Conservation (phyloP, 768 basidiomycete species). For the Agaricus sinodeliciosus region DNA sequence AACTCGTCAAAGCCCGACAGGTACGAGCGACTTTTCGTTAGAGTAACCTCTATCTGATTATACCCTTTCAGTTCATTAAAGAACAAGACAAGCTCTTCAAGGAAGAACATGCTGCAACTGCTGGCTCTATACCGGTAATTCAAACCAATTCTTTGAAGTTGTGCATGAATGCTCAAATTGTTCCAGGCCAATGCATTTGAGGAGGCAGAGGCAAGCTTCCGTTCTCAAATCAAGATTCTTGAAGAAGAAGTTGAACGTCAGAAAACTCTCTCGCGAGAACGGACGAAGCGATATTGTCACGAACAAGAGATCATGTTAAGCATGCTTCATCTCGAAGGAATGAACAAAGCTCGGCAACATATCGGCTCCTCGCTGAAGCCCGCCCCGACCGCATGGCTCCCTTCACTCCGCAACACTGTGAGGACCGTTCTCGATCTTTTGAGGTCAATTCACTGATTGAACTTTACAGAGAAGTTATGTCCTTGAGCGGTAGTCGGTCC, state of each 20-base stretch:
- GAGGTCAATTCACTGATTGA: not conserved
- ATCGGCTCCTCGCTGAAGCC: slow-evolving; percentile 46
- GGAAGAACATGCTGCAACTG: slow-evolving; percentile 64
- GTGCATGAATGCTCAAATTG: not conserved
- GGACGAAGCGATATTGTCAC: slow-evolving; percentile 52
- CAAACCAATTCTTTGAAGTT: not conserved
- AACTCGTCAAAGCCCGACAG: slow-evolving; percentile 72
- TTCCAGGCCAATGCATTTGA: slow-evolving; percentile 47
- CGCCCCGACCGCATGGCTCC: slow-evolving; percentile 53
- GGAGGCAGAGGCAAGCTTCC: slow-evolving; percentile 63
- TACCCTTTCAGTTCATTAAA: slow-evolving; percentile 69
- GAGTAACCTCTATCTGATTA: not conserved
- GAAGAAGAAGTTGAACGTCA: slow-evolving; percentile 56
- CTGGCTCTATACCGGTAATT: slow-evolving; percentile 39
- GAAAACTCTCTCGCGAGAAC: slow-evolving; percentile 51
- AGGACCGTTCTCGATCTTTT: slow-evolving; percentile 12
- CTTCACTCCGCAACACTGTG: slow-evolving; percentile 53
- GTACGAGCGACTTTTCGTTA: slow-evolving; percentile 29
- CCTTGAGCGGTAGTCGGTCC: slow-evolving; percentile 9
- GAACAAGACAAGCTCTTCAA: slow-evolving; percentile 86
- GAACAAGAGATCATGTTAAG: slow-evolving; percentile 83
- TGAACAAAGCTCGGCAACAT: slow-evolving; percentile 56
- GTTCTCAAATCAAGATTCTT: slow-evolving; percentile 57
- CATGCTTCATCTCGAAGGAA: slow-evolving; percentile 64
- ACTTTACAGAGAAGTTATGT: slow-evolving; percentile 16